Evolutionary conservation across 2,329 filamentous ascomycete genomes (phyloP), one percentile per base, ranked within the genome.

Genomic region (Xylogone sp.): DNA sequence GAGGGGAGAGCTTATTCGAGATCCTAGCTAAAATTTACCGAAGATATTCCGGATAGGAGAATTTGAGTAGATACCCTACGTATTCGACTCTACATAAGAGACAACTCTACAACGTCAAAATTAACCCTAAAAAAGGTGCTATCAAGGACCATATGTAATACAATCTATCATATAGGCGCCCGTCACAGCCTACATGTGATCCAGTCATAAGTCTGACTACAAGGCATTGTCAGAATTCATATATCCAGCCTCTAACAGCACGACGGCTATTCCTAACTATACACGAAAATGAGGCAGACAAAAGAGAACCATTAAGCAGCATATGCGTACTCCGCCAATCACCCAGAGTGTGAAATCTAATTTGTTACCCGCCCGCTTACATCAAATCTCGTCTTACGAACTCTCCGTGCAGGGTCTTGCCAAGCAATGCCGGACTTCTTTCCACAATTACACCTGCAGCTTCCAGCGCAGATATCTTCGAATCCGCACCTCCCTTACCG

Each of bases 401-500:
- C 79, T 97, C 90, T 59, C 89, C 87, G 69, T 95, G 90, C 67
- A 99, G 80, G 55, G 91, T 87, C 83, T 96, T 97, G 71, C 94
- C 94, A 65, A 99, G 83, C 63, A 84, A 75, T 61, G 94, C 94
- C 59, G 94, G 93, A 67, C 90, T 96, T 73, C 90, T 87, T 85
- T 97, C 93, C 61, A 99, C 94, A 65, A 97, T 83, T 65, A 97
- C 94, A 71, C 94, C 94, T 57, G 94, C 94, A 59, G 82, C 81
- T 79, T 97, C 88, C 55, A 99, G 86, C 56, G 94, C 94, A 66
- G 86, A 81, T 75, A 99, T 99, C 87, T 99, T 99, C 70, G 90
- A 95, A 77, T 97, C 91, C 59, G 94, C 94, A 70, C 91, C 94
- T 69, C 94, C 94, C 84, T 97, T 97, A 66, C 94, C 94, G 65